These are phyloP conservation scores for Yamadazyma conglobata DNA, from an alignment of 1,139 yeast species.

Conservation along the genomic window DNA sequence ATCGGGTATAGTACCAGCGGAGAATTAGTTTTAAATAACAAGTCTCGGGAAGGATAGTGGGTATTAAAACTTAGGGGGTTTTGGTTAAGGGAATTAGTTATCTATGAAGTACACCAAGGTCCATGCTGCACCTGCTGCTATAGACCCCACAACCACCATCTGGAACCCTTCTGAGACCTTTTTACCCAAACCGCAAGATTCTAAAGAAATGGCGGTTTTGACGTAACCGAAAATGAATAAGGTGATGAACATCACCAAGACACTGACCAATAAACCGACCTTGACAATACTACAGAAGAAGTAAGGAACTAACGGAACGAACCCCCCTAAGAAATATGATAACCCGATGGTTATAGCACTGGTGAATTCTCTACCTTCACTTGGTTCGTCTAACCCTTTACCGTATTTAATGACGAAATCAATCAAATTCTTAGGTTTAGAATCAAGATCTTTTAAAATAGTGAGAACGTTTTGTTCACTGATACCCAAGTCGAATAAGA, in stretches of 20 bases:
- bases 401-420: constrained; percentile 73
- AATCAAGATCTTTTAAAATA: constrained; percentile 66
- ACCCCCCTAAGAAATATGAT: constrained; percentile 76
- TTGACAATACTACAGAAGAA: constrained; percentile 72
- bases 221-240: constrained; percentile 82
- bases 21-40: no score
- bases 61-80: no score
- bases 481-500: constrained; percentile 67
- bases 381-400: constrained; percentile 76
- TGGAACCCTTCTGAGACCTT: constrained; percentile 79
- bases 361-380: constrained; percentile 71
- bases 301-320: constrained; percentile 76
- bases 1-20: no score
- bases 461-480: constrained; percentile 61
- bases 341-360: constrained; percentile 76
- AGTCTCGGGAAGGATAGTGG: no score
- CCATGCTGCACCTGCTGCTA: constrained; percentile 98
- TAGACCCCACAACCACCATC: constrained; percentile 90
- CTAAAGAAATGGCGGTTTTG: constrained; percentile 80
- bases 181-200: constrained; percentile 58
- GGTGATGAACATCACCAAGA: constrained; percentile 78
- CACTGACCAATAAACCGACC: constrained; percentile 72
- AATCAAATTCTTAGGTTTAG: constrained; percentile 62
- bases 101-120: constrained; percentile 79
- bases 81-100: no score